Base-by-base conservation (phyloP, 2,329 filamentous ascomycete species). In the Mariannaea sp. region DNA sequence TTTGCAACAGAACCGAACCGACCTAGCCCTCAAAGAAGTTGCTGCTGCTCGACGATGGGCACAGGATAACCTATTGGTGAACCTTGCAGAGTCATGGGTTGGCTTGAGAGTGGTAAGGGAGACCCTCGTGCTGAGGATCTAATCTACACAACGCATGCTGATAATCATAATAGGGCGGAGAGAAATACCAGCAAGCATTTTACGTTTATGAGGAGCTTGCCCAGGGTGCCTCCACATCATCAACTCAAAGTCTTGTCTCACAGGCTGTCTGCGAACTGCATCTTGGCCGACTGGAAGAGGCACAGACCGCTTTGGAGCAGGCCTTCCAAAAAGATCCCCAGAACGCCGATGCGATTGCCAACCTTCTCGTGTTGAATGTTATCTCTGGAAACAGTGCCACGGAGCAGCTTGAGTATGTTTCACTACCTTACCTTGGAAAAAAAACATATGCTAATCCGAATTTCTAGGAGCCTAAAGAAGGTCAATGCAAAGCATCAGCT, bases 191-290 rank as follows among this genome's bases (percentile, higher is more conserved):
- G 69, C 90, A 94, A 69, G 88, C 93, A 14, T 97, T 96, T 75
- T 97, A 99, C 79, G 93, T 97, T 56, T 97, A 91, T 68, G 93
- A 97, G 75, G 94, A 99, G 74, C 84, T 97, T 42, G 93, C 94
- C 4, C 90, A 96, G 69, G 87, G 90, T 22, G 88, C 92, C 2
- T 86, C 89, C 26, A 92, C 90, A 14, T 86, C 90, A 42, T 90
- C 90, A 13, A 80, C 87, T 46, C 80, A 86, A 62, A 88, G 85
- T 14, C 82, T 97, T 49, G 85, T 96, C 56, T 87, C 90, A 16
- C 94, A 97, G 76, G 93, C 92, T 20, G 85, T 97, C 20, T 88
- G 90, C 19, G 93, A 99, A 73, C 77, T 97, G 47, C 94, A 97
- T 69, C 85, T 97, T 22, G 92, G 92, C 44, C 85, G 94, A 42